Percentiles rank a stretch among this genome's conserved stretches.
Conservation (phyloP, 2,329 filamentous ascomycete genomes). For the Mariannaea elegans region DNA sequence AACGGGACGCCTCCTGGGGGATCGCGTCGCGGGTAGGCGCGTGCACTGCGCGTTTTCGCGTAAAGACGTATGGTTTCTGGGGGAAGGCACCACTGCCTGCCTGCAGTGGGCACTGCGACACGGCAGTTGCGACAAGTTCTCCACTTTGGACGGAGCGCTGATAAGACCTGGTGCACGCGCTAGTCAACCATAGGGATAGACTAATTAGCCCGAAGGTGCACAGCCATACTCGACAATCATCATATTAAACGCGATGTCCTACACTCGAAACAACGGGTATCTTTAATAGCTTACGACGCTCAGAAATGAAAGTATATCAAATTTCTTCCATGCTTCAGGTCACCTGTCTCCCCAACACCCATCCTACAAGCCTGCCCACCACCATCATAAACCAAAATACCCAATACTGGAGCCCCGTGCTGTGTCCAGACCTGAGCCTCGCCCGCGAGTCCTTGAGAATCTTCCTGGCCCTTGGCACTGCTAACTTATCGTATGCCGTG, state of each 20-base stretch:
- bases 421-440: constrained; percentile 36
- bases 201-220: too few relatives aligned
- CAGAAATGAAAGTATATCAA: background rate
- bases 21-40: constrained; percentile 31
- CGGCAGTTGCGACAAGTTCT: constrained; percentile 12
- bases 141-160: too few relatives aligned
- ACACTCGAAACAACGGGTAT: too few relatives aligned
- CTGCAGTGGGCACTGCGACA: constrained; percentile 19
- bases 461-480: constrained; percentile 45
- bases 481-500: constrained; percentile 46
- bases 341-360: constrained; percentile 26
- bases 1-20: constrained; percentile 7
- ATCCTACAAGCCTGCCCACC: constrained; percentile 31
- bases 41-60: constrained; percentile 38
- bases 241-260: too few relatives aligned
- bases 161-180: too few relatives aligned
- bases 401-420: constrained; percentile 34
- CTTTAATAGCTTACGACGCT: background rate
- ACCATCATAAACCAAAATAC: constrained; percentile 32
- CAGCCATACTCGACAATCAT: too few relatives aligned
- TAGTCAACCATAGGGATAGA: too few relatives aligned
- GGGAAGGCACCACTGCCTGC: too few relatives aligned
- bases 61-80: constrained; percentile 28
- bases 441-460: constrained; percentile 37
- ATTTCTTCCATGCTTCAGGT: background rate